Base-by-base conservation (phyloP, 164 flowering plant species). In the Stephania cephalantha region DNA sequence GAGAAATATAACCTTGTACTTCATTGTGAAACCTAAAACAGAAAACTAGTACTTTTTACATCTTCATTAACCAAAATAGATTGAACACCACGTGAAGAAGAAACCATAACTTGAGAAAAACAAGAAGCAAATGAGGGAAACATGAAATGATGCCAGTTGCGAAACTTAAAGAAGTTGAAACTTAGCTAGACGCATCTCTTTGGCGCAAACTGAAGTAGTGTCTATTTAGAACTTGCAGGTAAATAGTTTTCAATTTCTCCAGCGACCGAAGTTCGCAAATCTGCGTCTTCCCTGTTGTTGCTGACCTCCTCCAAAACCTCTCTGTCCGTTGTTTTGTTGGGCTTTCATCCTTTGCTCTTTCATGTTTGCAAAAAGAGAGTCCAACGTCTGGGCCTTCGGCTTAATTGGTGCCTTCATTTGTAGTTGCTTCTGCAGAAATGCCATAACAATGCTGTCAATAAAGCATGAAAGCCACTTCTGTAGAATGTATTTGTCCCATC, bases 301-400 rank as follows among this genome's bases (percentile, higher is more conserved):
- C 44, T 78, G 89, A 77, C 76, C 79, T 1, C 69, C 81, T 1
- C 69, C 81, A 75, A 77, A 70, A 45, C 85, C 79, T 63, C 79
- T 77, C 18, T 75, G 79, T 42, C 77, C 75, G 30, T 68, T 75
- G 44, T 75, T 82, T 77, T 83, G 86, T 71, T 83, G 42, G 9
- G 70, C 80, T 79, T 77, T 88, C 89, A 91, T 86, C 83, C 98
- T 87, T 84, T 91, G 89, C 78, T 94, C 94, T 84, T 89, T 91
- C 95, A 92, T 88, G 78, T 90, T 86, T 17, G 98, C 97, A 87
- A 92, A 94, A 31, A 86, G 78, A 0, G 97, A 89, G 73, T 94
- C 98, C 70, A 94, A 81, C 1, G 98, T 94, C 76, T 90, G 88
- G 68, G 91, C 87, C 86, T 83, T 87, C 84, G 86, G 92, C 81